Base-by-base conservation (phyloP, 106 monocot species). In the Platanthera guangdongensis region DNA sequence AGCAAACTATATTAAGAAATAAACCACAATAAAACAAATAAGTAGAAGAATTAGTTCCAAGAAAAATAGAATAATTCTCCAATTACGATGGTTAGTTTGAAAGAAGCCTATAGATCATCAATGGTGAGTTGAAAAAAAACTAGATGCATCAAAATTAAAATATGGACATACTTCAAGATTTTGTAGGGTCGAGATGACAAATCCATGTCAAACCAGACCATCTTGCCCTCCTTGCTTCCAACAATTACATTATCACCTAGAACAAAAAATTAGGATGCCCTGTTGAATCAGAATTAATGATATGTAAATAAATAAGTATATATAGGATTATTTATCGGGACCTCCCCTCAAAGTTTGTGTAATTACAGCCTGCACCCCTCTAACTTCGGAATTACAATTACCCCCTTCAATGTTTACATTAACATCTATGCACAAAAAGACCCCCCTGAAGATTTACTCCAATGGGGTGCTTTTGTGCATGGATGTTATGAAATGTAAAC, bases 191-290 rank as follows among this genome's bases (percentile, higher is more conserved):
- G 80, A 52, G 92, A 85, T 53, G 99, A 94, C 28, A 92, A 81
- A 68, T 99, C 99, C 84, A 92, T 87, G 84, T 99, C 99, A 86
- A 99, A 99, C 99, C 99, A 99, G 71, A 94, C 90, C 74, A 99
- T 76, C 78, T 99, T 99, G 11, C 99, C 99, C 74, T 99, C 99
- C 76, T 80, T 99, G 85, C 94, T 99, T 63, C 99, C 99, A 25
- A 94, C 94, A 85, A 99, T 92, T 53, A 99, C 79, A 92, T 99
- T 94, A 68, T 94, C 94, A 84, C 99, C 99, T 99, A 85, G 25
- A 79, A n/a, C 63, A 8, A 49, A 45, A 71, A 68, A 48, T 47
- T 74, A 57, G 51, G 10, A 47, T 65, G 28, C 65, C 65, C 25
- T 0, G 70, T 46, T 68, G 46, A 13, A 22, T 19, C 49, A n/a